Evolutionary conservation across 1,139 yeast genomes (phyloP).

Genomic region (Yamadazyma sp.): DNA sequence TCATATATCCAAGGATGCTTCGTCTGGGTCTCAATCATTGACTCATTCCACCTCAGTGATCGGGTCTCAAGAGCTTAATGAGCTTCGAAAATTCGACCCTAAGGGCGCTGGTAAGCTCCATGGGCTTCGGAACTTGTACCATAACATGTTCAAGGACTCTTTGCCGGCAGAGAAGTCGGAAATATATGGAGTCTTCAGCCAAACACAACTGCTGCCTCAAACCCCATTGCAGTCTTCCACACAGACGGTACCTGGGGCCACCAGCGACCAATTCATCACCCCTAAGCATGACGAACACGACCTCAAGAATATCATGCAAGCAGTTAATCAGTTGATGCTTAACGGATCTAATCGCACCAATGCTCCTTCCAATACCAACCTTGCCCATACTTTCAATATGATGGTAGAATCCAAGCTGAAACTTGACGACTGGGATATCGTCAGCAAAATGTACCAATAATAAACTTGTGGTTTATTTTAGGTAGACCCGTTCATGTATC

Average conservation of each 20-base stretch:
- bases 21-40: not conserved
- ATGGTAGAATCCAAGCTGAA: slow-evolving; percentile 30
- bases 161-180: not conserved
- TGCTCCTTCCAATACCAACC: not conserved
- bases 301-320: slow-evolving; percentile 24
- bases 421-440: slow-evolving; percentile 45
- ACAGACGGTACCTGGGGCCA: not conserved
- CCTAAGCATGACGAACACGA: slow-evolving; percentile 10
- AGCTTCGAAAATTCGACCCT: not conserved
- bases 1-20: not conserved
- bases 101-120: not conserved
- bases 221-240: not conserved
- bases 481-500: too few species aligned
- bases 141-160: slow-evolving; percentile 12
- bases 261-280: not conserved
- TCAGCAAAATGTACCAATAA: slow-evolving; percentile 29
- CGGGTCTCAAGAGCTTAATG: slow-evolving; percentile 3
- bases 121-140: slow-evolving; percentile 8
- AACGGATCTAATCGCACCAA: slow-evolving; percentile 13
- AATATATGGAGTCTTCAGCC: slow-evolving; percentile 24
- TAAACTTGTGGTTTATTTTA: not conserved
- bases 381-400: slow-evolving; percentile 13
- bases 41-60: not conserved
- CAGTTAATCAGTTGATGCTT: slow-evolving; percentile 28
- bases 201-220: not conserved